These are phyloP conservation scores for Suillus subaureus DNA, from an alignment of 768 basidiomycete genomes.

Conservation along the genomic window DNA sequence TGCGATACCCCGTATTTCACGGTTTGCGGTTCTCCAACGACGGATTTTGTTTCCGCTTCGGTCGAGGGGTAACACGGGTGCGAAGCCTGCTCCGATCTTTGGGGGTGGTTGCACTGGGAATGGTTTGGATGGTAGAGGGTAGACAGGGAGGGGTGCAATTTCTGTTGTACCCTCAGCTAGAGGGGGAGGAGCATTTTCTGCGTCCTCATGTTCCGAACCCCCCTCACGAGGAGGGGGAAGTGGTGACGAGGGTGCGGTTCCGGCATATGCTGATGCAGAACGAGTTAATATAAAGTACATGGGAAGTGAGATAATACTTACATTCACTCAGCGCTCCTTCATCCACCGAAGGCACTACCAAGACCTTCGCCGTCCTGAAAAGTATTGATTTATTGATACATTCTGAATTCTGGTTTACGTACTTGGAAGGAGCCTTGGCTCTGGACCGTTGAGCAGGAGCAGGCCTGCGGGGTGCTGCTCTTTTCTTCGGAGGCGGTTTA, in stretches of 20 bases:
- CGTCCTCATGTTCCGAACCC: conserved; percentile 51
- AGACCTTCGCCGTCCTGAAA: conserved; percentile 30
- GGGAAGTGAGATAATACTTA: conserved; percentile 28
- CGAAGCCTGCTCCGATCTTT: conserved; percentile 75
- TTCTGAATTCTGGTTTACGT: conserved; percentile 12
- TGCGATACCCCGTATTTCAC: conserved; percentile 81
- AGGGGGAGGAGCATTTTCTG: conserved; percentile 30
- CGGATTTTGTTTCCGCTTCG: conserved; percentile 62
- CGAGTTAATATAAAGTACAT: not conserved
- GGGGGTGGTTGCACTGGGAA: conserved; percentile 80
- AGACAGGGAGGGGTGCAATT: conserved; percentile 64
- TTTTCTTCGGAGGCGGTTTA: conserved; percentile 51
- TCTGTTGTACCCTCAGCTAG: conserved; percentile 41
- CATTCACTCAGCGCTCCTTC: conserved; percentile 67
- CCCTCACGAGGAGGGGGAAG: conserved; percentile 44
- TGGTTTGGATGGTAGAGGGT: conserved; percentile 80
- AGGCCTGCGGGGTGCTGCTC: conserved; percentile 45
- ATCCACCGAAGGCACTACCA: conserved; percentile 43
- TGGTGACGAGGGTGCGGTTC: conserved; percentile 76
- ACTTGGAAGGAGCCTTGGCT: conserved; percentile 34
- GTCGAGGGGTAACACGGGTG: conserved; percentile 67
- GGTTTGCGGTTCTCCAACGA: conserved; percentile 72
- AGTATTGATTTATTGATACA: not conserved
- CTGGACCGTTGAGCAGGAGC: conserved; percentile 38
- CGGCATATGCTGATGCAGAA: conserved; percentile 51